Percentiles rank a stretch among this genome's conserved stretches.
These are phyloP conservation scores for Teunomyces lycoperdinae DNA, from an alignment of 805 yeast genomes.

Conservation along the genomic window DNA sequence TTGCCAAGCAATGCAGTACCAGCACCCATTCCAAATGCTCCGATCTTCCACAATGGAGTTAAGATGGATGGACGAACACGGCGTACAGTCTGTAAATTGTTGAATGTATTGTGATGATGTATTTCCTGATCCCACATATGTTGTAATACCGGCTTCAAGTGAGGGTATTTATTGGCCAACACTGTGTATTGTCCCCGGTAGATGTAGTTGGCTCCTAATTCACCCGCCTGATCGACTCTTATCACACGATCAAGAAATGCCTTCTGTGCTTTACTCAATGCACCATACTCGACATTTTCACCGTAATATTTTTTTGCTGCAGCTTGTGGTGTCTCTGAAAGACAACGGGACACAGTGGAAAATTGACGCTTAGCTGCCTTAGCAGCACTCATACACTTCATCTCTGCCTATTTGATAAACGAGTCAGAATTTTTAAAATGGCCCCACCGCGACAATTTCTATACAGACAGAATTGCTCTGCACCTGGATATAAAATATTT, in stretches of 20 bases:
- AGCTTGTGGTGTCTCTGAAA: conserved; percentile 1
- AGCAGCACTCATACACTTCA: background rate
- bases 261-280: conserved; percentile 51
- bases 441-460: conserved; percentile 1
- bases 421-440: background rate
- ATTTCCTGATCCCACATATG: conserved; percentile 99
- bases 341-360: background rate
- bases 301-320: conserved; percentile 18
- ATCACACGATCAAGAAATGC: conserved; percentile 73
- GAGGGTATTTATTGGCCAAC: conserved; percentile 66
- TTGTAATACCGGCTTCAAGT: conserved; percentile 71
- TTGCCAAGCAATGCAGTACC: conserved; percentile 84
- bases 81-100: conserved; percentile 66
- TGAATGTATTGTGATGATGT: conserved; percentile 84
- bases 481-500: background rate
- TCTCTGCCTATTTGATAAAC: background rate
- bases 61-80: conserved; percentile 88
- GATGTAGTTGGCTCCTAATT: conserved; percentile 90
- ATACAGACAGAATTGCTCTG: background rate
- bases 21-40: conserved; percentile 83
- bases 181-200: conserved; percentile 88
- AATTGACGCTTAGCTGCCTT: background rate
- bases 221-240: conserved; percentile 98
- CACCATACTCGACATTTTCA: conserved; percentile 33
- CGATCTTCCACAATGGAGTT: conserved; percentile 91